Evolutionary conservation across 2,329 filamentous ascomycete genomes (phyloP).

Genomic region (Pseudogymnoascus verrucosus): DNA sequence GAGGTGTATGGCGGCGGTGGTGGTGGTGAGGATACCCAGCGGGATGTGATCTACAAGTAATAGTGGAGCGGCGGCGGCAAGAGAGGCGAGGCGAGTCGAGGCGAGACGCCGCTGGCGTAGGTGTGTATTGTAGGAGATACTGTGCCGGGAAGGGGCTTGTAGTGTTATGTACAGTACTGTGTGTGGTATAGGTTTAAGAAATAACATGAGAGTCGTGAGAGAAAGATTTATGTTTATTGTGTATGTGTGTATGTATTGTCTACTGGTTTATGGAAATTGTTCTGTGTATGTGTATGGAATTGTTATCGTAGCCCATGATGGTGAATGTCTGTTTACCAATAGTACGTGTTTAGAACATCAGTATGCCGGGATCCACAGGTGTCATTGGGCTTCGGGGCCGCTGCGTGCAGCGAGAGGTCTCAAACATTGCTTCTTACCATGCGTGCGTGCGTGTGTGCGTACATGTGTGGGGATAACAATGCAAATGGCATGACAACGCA

Average conservation of each 20-base stretch:
- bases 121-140: background rate
- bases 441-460: background rate
- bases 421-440: background rate
- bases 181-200: background rate
- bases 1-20: background rate
- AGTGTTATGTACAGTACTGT: background rate
- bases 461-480: background rate
- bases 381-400: background rate
- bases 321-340: background rate
- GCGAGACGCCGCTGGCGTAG: background rate
- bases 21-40: background rate
- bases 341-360: background rate
- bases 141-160: background rate
- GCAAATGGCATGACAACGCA: constrained; percentile 1
- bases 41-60: background rate
- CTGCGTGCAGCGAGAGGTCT: constrained; percentile 6
- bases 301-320: background rate
- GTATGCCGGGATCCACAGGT: background rate
- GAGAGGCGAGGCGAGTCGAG: too few relatives aligned
- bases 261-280: too few relatives aligned
- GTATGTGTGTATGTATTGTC: background rate
- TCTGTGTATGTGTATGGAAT: background rate
- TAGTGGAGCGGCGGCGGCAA: background rate
- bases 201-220: background rate
- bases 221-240: background rate